Evolutionary conservation across 768 basidiomycete genomes (phyloP), one percentile per base, ranked within the genome.

Genomic region (Lactifluus hygrophoroides): DNA sequence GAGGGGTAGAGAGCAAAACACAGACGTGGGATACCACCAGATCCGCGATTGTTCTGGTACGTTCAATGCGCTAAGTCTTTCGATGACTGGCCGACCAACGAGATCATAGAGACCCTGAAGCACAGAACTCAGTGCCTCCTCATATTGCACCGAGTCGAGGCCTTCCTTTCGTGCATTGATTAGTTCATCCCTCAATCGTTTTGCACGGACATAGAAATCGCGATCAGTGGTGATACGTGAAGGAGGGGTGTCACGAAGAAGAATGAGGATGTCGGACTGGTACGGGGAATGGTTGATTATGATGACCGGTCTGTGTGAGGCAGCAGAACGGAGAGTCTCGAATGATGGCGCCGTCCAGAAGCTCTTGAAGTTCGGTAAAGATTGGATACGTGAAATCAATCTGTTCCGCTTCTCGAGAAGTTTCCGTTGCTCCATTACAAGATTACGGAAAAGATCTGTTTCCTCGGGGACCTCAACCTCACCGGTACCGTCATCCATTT

Each of bases 251-350:
- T 48, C 38, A 2, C n/a, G 35, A 17, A 30, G 43, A 8, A 60
- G 13, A 7, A 60, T 28, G 17, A 60, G 35, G 21, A 54, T 44
- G 28, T 60, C 58, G 37, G 14, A 54, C 4, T 46, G 58, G 13
- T n/a, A 37, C 5, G 6, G 5, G 21, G 14, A 40, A 21, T 54
- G 37, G 17, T 54, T 54, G 47, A 60, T 42, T 16, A 60, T 34
- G 3, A 55, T 55, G 6, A 60, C 44, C 13, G 58, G 58, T 44
- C 52, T 53, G 3, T 40, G 34, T 27, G 35, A 32, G 7, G 58
- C 58, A 14, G 44, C 58, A 4, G 23, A 8, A 2, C 28, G 37
- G 19, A 60, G 37, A 4, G 16, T 9, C 9, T 47, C 42, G 30
- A 49, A 60, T 13, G 28, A 35, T 1, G 28, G 19, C 2, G 42